Evolutionary conservation across 179 eudicot species (phyloP).

Genomic region (Beta lomatogona): DNA sequence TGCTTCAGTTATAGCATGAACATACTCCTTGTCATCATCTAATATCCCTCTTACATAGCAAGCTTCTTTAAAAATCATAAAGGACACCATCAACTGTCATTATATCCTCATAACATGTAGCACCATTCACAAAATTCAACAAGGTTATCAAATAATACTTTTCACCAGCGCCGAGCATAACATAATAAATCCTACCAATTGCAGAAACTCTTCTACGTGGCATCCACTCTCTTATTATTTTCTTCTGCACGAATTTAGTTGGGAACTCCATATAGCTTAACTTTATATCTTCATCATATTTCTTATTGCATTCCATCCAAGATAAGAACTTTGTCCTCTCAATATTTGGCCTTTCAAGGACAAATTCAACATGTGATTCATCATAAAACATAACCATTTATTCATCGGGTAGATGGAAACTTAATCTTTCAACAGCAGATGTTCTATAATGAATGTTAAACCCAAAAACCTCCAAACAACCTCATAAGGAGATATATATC

Average conservation of each 20-base stretch:
- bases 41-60: slow-evolving; percentile 18
- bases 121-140: not conserved
- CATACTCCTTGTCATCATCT: slow-evolving; percentile 25
- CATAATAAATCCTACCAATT: not conserved
- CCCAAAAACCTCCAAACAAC: slow-evolving; percentile 17
- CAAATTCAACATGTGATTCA: not conserved
- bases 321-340: slow-evolving; percentile 10
- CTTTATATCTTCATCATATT: not conserved
- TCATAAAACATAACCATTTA: not conserved
- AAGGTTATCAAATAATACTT: not conserved
- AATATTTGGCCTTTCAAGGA: not conserved
- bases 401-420: not conserved
- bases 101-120: slow-evolving; percentile 4
- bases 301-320: slow-evolving; percentile 26
- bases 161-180: not conserved
- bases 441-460: not conserved
- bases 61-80: slow-evolving; percentile 1
- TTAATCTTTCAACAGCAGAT: not conserved
- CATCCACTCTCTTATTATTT: not conserved
- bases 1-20: slow-evolving; percentile 19
- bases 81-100: not conserved
- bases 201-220: not conserved
- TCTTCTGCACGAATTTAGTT: not conserved
- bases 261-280: not conserved
- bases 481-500: not conserved